Conservation (phyloP, 495 filamentous ascomycete species). For the Daldinia concentrica region DNA sequence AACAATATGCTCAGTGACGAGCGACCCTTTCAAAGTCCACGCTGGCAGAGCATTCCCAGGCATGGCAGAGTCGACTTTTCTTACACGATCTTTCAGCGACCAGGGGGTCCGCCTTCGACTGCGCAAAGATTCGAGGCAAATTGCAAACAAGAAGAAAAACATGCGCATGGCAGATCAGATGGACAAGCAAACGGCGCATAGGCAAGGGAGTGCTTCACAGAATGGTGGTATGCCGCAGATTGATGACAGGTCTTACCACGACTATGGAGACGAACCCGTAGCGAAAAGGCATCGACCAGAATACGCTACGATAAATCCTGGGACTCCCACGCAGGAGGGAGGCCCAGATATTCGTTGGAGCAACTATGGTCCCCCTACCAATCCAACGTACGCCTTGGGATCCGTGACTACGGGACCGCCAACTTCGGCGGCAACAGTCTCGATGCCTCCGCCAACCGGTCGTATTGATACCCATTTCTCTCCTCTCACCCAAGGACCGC, state of each 20-base stretch:
- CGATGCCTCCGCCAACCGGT: constrained; percentile 46
- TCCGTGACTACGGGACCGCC: constrained; percentile 45
- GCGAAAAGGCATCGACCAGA: constrained; percentile 44
- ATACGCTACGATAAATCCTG: constrained; percentile 39
- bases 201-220: constrained; percentile 33
- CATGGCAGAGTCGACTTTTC: constrained; percentile 87
- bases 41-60: constrained; percentile 84
- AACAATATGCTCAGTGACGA: constrained; percentile 72
- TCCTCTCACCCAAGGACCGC: constrained; percentile 39
- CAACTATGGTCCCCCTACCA: constrained; percentile 34
- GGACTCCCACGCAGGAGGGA: constrained; percentile 39
- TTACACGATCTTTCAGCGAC: constrained; percentile 93
- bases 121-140: constrained; percentile 74
- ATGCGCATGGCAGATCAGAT: constrained; percentile 40
- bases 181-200: constrained; percentile 39
- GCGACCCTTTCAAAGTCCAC: constrained; percentile 79
- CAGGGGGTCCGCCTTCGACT: constrained; percentile 91
- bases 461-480: constrained; percentile 47
- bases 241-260: constrained; percentile 43
- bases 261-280: constrained; percentile 43
- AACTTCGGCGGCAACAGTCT: constrained; percentile 39
- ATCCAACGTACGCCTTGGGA: constrained; percentile 39
- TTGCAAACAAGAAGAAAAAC: constrained; percentile 57
- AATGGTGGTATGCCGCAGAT: constrained; percentile 42
- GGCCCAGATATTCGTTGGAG: constrained; percentile 46